These are phyloP conservation scores for Cercophora newfieldiana DNA, from an alignment of 495 filamentous ascomycete genomes.

Conservation along the genomic window DNA sequence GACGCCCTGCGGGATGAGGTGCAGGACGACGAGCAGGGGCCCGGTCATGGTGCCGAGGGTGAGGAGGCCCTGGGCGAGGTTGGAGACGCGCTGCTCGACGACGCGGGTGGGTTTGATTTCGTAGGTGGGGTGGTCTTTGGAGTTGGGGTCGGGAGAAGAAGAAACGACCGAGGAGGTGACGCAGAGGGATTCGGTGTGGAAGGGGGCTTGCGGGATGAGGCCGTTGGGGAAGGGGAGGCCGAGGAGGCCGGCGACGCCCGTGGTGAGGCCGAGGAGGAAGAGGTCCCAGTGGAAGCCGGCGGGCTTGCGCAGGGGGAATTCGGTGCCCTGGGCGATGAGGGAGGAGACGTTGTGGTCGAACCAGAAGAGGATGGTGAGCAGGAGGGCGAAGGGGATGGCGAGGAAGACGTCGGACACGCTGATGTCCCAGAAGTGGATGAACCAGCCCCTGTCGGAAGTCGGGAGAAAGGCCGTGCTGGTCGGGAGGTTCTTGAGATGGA, in stretches of 20 bases:
- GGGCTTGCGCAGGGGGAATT: slow-evolving; percentile 89
- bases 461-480: slow-evolving; percentile 80
- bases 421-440: slow-evolving; percentile 88
- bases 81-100: slow-evolving; percentile 87
- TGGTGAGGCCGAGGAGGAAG: slow-evolving; percentile 88
- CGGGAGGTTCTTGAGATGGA: slow-evolving; percentile 65
- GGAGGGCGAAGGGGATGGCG: slow-evolving; percentile 82
- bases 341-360: slow-evolving; percentile 92
- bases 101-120: slow-evolving; percentile 67
- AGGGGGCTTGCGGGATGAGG: slow-evolving; percentile 89
- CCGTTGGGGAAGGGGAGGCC: slow-evolving; percentile 92
- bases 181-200: slow-evolving; percentile 84
- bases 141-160: no score
- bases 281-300: slow-evolving; percentile 97
- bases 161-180: slow-evolving; percentile 64
- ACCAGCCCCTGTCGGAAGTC: slow-evolving; percentile 74
- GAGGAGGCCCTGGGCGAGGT: slow-evolving; percentile 79
- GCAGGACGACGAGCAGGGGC: slow-evolving; percentile 77
- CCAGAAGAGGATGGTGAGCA: slow-evolving; percentile 87
- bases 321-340: slow-evolving; percentile 87
- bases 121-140: slow-evolving; percentile 53
- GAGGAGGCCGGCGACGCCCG: slow-evolving; percentile 77
- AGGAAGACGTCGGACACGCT: slow-evolving; percentile 73
- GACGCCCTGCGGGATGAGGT: slow-evolving; percentile 84
- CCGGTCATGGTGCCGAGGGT: slow-evolving; percentile 87